Evolutionary conservation across 2,329 filamentous ascomycete genomes (phyloP).

Genomic region (Hymenoscyphus occultus): DNA sequence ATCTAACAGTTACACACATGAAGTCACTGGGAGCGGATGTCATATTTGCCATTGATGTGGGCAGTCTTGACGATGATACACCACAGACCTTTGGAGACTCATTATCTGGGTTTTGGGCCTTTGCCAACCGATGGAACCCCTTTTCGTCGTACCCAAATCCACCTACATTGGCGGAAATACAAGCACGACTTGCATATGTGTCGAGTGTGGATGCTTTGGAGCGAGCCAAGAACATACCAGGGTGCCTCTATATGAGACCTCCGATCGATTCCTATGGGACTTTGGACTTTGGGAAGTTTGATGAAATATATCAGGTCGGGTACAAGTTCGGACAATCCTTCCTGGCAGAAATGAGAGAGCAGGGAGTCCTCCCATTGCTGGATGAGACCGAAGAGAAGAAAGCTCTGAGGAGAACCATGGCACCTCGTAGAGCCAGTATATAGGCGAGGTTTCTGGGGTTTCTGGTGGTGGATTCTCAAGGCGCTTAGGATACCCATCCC

Average conservation of each 20-base stretch:
- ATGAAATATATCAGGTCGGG: conserved; percentile 90
- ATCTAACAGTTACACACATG: conserved; percentile 96
- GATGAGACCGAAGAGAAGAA: conserved; percentile 76
- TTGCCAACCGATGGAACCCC: conserved; percentile 95
- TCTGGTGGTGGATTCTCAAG: neutral
- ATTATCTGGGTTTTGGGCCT: conserved; percentile 90
- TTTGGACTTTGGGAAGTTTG: conserved; percentile 94
- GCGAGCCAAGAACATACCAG: conserved; percentile 83
- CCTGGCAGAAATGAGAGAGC: conserved; percentile 69
- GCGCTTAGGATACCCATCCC: conserved; percentile 16
- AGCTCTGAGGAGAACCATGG: conserved; percentile 73
- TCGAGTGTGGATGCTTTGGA: conserved; percentile 92
- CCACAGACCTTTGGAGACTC: conserved; percentile 94
- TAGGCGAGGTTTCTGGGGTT: conserved; percentile 35
- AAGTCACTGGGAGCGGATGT: conserved; percentile 88
- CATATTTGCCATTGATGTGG: conserved; percentile 95
- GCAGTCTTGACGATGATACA: conserved; percentile 84
- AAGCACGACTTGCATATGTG: conserved; percentile 91
- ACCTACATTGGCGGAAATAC: conserved; percentile 92
- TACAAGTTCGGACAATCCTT: conserved; percentile 83
- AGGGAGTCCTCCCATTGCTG: conserved; percentile 69
- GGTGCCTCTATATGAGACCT: conserved; percentile 94
- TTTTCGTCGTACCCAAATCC: conserved; percentile 87
- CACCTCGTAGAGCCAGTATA: conserved; percentile 75
- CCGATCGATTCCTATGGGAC: conserved; percentile 93